A percentile compares a stretch with the other conserved stretches of the same genome.
These are phyloP conservation scores for Auriscalpium vulgare DNA, from an alignment of 768 basidiomycete species.

Conservation along the genomic window DNA sequence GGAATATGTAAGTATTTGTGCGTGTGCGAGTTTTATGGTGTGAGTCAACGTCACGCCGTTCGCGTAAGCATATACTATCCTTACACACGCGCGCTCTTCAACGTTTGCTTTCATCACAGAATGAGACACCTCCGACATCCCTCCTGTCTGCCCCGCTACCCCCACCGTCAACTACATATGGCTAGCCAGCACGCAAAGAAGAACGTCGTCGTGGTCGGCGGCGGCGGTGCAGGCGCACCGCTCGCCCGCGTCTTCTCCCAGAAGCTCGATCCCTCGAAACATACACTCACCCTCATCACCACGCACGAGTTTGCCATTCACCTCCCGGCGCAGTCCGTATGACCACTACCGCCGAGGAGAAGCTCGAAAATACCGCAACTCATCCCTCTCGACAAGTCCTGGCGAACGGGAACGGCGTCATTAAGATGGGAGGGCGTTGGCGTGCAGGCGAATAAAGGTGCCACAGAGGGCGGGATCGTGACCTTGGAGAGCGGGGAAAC, in stretches of 20 bases:
- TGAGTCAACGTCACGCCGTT: too few species aligned
- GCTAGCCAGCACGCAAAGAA: slow-evolving; percentile 2
- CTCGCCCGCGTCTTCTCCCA: slow-evolving; percentile 40
- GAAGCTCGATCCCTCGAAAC: slow-evolving; percentile 38
- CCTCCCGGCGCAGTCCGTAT: slow-evolving; percentile 48
- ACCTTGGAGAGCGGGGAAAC: too few species aligned
- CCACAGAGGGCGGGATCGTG: too few species aligned
- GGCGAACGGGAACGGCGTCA: slow-evolving; percentile 4
- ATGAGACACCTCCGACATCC: too few species aligned
- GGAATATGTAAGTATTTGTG: too few species aligned
- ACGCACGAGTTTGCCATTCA: slow-evolving; percentile 41
- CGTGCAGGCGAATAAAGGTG: slow-evolving; percentile 3
- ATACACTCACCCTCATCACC: slow-evolving; percentile 48
- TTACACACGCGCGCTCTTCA: too few species aligned
- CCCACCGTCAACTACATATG: too few species aligned
- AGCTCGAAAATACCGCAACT: slow-evolving; percentile 21
- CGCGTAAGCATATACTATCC: too few species aligned
- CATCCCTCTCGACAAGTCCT: slow-evolving; percentile 8
- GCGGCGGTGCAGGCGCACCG: slow-evolving; percentile 42
- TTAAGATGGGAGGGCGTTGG: slow-evolving; percentile 7
- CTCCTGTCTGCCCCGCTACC: too few species aligned
- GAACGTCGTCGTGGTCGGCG: slow-evolving; percentile 46
- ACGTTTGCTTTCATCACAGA: too few species aligned
- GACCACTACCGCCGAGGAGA: slow-evolving; percentile 35
- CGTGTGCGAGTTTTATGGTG: too few species aligned